These are phyloP conservation scores for Wakefieldia striispora DNA, from an alignment of 768 basidiomycete genomes.

Conservation along the genomic window DNA sequence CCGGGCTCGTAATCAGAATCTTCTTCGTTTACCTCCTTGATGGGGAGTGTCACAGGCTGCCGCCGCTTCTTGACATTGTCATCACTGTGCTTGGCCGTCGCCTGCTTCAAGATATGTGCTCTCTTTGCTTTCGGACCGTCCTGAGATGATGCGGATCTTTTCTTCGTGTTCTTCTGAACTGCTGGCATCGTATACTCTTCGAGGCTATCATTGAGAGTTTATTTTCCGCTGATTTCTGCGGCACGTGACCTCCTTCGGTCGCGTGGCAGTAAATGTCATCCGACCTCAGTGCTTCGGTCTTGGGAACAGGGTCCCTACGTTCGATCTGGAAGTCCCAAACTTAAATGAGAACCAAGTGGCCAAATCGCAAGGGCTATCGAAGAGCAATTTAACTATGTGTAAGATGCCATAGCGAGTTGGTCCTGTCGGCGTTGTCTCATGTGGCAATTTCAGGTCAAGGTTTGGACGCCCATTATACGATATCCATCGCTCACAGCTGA, in stretches of 20 bases:
- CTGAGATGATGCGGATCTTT: conserved; percentile 48
- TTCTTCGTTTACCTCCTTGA: conserved; percentile 34
- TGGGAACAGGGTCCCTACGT: too few species aligned
- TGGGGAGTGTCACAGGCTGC: conserved; percentile 50
- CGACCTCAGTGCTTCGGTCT: too few species aligned
- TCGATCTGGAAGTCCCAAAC: too few species aligned
- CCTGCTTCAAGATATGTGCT: conserved; percentile 40
- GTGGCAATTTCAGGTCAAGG: too few species aligned
- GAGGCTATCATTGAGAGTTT: background rate
- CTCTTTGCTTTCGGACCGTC: conserved; percentile 54
- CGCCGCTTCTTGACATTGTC: conserved; percentile 56
- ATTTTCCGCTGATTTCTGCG: background rate
- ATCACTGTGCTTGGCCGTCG: conserved; percentile 14
- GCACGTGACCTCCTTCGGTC: conserved; percentile 19
- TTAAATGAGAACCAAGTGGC: too few species aligned
- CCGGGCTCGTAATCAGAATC: conserved; percentile 37
- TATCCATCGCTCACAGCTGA: too few species aligned
- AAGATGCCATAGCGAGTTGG: background rate
- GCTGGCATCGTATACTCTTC: conserved; percentile 36
- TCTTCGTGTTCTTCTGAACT: conserved; percentile 44
- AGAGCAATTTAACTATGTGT: background rate
- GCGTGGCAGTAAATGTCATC: too few species aligned
- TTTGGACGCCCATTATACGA: too few species aligned
- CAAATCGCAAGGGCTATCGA: background rate
- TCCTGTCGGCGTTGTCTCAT: background rate